Conservation (phyloP, 2,329 filamentous ascomycete species). For the Aspergillus felis region DNA sequence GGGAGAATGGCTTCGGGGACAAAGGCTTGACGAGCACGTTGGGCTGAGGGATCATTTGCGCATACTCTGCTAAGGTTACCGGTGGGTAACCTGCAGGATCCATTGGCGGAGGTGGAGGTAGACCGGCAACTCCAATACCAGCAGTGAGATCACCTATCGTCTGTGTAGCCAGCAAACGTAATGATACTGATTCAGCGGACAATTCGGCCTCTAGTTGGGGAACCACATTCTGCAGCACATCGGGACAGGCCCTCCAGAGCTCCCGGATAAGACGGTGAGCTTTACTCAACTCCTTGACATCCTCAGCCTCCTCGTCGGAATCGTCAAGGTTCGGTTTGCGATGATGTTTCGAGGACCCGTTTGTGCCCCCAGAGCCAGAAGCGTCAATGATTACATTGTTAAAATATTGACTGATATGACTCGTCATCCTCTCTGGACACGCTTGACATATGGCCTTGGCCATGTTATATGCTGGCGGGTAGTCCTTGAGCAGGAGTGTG, state of each 20-base stretch:
- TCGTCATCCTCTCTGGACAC: slow-evolving; percentile 89
- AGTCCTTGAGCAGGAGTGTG: slow-evolving; percentile 78
- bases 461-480: slow-evolving; percentile 93
- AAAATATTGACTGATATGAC: slow-evolving; percentile 93
- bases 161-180: slow-evolving; percentile 85
- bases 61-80: slow-evolving; percentile 41
- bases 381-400: slow-evolving; percentile 93
- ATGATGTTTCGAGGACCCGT: slow-evolving; percentile 45
- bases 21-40: slow-evolving; percentile 74
- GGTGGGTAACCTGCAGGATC: slow-evolving; percentile 85
- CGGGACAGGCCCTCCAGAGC: slow-evolving; percentile 86
- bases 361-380: slow-evolving; percentile 57
- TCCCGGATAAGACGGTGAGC: slow-evolving; percentile 86
- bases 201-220: slow-evolving; percentile 91
- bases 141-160: slow-evolving; percentile 93
- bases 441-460: slow-evolving; percentile 89
- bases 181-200: slow-evolving; percentile 79
- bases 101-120: slow-evolving; percentile 66
- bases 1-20: slow-evolving; percentile 84
- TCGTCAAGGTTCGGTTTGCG: slow-evolving; percentile 54
- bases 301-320: slow-evolving; percentile 69
- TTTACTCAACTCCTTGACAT: slow-evolving; percentile 82
- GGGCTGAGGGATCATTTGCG: slow-evolving; percentile 48
- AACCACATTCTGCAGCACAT: slow-evolving; percentile 86
- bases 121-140: slow-evolving; percentile 86